Conservation (phyloP, 345 rosid species). For the Clarkia xantiana region DNA sequence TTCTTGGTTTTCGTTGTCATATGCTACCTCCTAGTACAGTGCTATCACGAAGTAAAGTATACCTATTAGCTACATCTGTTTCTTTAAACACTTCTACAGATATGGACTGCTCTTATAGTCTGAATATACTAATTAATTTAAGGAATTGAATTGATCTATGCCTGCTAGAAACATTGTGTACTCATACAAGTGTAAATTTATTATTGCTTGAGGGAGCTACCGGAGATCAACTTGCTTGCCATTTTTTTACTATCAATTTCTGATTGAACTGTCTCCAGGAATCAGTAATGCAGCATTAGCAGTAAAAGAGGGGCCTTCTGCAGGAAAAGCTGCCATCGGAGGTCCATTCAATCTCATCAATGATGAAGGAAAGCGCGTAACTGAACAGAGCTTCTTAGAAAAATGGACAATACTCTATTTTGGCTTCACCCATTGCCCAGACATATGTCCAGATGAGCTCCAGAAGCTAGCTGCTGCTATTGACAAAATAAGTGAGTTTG, state of each 20-base stretch:
- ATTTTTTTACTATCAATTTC: slow-evolving; percentile 2
- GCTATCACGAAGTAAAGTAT: no score
- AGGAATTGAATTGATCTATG: no score
- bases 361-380: slow-evolving; percentile 66
- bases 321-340: slow-evolving; percentile 86
- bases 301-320: slow-evolving; percentile 90
- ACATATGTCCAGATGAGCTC: slow-evolving; percentile 94
- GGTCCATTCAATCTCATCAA: slow-evolving; percentile 81
- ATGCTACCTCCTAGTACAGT: no score
- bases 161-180: no score
- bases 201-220: no score
- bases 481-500: slow-evolving; percentile 76
- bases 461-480: slow-evolving; percentile 66
- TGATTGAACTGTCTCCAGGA: slow-evolving; percentile 22
- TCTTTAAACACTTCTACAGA: no score
- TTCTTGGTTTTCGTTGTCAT: no score
- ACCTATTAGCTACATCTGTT: no score
- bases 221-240: no score
- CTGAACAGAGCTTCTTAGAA: slow-evolving; percentile 73
- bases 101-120: no score
- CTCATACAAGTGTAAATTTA: no score
- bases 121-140: no score
- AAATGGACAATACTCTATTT: slow-evolving; percentile 83
- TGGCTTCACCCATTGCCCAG: slow-evolving; percentile 98
- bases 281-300: slow-evolving; percentile 55